A percentile compares a stretch with the other conserved stretches of the same genome.
These are phyloP conservation scores for Lipomyces yamanashiensis DNA, from an alignment of 805 yeast species.

Conservation along the genomic window DNA sequence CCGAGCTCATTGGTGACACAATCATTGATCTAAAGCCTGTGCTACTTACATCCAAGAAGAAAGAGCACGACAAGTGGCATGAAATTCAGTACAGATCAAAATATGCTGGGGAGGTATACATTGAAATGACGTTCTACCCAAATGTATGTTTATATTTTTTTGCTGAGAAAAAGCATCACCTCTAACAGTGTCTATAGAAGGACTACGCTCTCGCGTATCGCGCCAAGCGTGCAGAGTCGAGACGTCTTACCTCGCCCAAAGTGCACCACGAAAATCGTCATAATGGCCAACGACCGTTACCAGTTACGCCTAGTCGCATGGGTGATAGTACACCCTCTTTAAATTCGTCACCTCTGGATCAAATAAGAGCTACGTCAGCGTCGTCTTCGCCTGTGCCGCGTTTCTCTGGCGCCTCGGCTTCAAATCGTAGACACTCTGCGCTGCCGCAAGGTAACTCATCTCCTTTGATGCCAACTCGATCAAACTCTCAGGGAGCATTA, in stretches of 20 bases:
- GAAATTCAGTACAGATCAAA: slow-evolving; percentile 66
- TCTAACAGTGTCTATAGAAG: background rate
- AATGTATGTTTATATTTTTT: background rate
- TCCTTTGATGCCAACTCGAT: slow-evolving; percentile 15
- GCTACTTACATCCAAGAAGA: slow-evolving; percentile 64
- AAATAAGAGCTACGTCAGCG: background rate
- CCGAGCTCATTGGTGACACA: slow-evolving; percentile 81
- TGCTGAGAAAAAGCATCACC: background rate
- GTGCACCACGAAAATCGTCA: background rate
- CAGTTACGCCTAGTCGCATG: slow-evolving; percentile 8
- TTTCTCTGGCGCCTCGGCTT: background rate
- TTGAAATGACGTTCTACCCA: slow-evolving; percentile 89
- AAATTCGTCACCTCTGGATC: background rate
- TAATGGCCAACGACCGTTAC: slow-evolving; percentile 11
- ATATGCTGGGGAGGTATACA: slow-evolving; percentile 84
- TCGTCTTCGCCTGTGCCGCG: slow-evolving; percentile 1
- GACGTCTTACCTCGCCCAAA: background rate
- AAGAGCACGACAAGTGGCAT: slow-evolving; percentile 88
- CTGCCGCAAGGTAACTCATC: background rate
- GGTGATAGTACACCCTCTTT: background rate
- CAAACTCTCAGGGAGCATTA: slow-evolving; percentile 10
- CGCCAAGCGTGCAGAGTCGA: slow-evolving; percentile 1
- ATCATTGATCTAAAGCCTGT: slow-evolving; percentile 79
- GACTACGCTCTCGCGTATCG: slow-evolving; percentile 9
- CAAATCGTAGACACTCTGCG: slow-evolving; percentile 5